Base-by-base conservation (phyloP, 306 rosid genomes). In the Prinsepia uniflora region DNA sequence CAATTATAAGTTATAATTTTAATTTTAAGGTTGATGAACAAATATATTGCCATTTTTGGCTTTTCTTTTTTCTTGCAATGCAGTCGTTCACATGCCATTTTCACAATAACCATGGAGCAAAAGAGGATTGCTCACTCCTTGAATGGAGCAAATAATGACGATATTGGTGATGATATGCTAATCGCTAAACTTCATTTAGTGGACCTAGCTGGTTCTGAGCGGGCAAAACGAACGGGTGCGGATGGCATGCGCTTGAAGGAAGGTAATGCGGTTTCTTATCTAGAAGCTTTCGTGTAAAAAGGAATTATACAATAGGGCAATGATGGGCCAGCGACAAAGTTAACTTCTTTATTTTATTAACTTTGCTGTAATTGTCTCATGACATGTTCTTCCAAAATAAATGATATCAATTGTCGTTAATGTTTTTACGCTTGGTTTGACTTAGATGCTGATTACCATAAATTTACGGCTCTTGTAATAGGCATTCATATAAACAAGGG, bases 401-500 rank as follows among this genome's bases (percentile, higher is more conserved):
- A 55, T 70, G 2, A 3, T 40, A 70, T 55, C 15, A 1, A 24
- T 22, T 13, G 6, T 6, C 24, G 5, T 70, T 4, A 5, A 19
- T 41, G 7, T 34, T 70, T 49, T 15, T 19, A 6, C 5, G 3
- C 30, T 14, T 45, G 19, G 56, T 22, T 61, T 62, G 44, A 48
- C 41, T 40, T 42, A 15, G 47, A 17, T 66, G 6, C 4, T 76
- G 49, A 39, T 67, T 41, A 15, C 10, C 53, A 41, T 44, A 12
- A 5, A 50, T 15, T 73, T 1, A 50, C 52, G 65, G 46, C 49
- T 67, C 39, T 18, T 76, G 14, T 81, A 71, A 39, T 48, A 95
- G 97, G 97, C 20, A 88, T 95, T 84, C 99, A 95, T 81, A 95
- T 95, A 83, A 95, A 95, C 70, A 95, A 91, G 74, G 97, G 99